phyloP scores from a whole-genome alignment of 1,139 yeast genomes.

The Pichia sp. region DNA sequence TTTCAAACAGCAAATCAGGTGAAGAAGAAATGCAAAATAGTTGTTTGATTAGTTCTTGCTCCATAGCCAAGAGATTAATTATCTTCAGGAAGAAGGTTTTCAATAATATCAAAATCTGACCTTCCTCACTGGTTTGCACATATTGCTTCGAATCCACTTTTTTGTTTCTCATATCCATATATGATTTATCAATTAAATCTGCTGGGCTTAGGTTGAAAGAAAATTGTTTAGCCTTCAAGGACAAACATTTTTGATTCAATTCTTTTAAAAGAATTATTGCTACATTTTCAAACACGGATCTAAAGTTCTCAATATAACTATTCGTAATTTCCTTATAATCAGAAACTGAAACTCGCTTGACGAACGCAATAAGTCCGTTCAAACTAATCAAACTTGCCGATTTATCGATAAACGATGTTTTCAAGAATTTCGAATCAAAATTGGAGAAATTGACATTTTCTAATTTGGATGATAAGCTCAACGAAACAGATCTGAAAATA shows the following conservation, averaged over 20 bases:
- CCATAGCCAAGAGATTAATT: conserved; percentile 30
- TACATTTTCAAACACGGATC: conserved; percentile 24
- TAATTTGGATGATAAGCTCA: conserved; percentile 27
- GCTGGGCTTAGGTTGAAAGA: conserved; percentile 17
- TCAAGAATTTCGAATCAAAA: conserved; percentile 11
- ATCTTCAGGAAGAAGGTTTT: conserved; percentile 5
- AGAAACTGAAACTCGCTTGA: conserved; percentile 45
- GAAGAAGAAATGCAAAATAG: conserved; percentile 62
- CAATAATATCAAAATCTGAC: not conserved
- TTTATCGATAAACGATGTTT: conserved; percentile 13
- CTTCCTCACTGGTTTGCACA: conserved; percentile 13
- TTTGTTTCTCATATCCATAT: conserved; percentile 7
- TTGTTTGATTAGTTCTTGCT: conserved; percentile 57
- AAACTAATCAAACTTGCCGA: conserved; percentile 30
- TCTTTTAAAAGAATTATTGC: conserved; percentile 26
- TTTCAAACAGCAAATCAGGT: conserved; percentile 37
- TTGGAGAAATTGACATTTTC: conserved; percentile 6
- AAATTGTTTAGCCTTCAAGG: conserved; percentile 10
- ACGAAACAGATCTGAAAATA: conserved; percentile 34
- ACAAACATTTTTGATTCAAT: conserved; percentile 21
- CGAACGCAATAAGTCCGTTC: conserved; percentile 56
- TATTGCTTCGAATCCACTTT: conserved; percentile 8
- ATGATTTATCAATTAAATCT: conserved; percentile 12
- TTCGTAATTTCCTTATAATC: conserved; percentile 33
- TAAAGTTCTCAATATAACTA: conserved; percentile 19